Conservation (phyloP, 2,329 filamentous ascomycete species). For the Parastagonospora avenae region DNA sequence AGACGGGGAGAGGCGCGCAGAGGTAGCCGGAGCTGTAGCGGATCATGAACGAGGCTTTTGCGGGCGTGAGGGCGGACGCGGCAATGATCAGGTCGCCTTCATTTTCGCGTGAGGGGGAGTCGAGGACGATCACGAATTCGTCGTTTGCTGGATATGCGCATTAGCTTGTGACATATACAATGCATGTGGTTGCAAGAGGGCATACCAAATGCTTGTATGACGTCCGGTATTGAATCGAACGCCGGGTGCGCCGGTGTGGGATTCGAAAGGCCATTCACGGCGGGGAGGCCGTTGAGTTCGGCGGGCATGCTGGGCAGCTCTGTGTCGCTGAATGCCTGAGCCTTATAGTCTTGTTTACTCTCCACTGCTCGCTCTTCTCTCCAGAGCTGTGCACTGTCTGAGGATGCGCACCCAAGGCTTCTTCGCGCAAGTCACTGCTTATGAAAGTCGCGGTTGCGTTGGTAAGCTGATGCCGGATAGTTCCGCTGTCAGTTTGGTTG, state of each 20-base stretch:
- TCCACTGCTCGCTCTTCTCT: not conserved
- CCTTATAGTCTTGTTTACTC: not conserved
- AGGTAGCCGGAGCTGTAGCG: slow-evolving; percentile 87
- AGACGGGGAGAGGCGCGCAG: slow-evolving; percentile 79
- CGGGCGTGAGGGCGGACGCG: slow-evolving; percentile 78
- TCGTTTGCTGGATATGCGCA: slow-evolving; percentile 54
- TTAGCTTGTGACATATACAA: slow-evolving; percentile 5
- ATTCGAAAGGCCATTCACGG: slow-evolving; percentile 23
- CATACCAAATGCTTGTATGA: slow-evolving; percentile 52
- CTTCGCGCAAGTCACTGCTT: slow-evolving; percentile 13
- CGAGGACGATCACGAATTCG: slow-evolving; percentile 95
- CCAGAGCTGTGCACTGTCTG: not conserved
- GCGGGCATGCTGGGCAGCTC: slow-evolving; percentile 26
- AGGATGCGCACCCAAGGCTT: not conserved
- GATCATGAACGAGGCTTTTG: slow-evolving; percentile 96
- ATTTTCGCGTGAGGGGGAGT: slow-evolving; percentile 91
- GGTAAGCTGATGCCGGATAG: slow-evolving; percentile 32
- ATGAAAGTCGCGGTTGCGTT: slow-evolving; percentile 22
- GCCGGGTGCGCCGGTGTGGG: slow-evolving; percentile 41
- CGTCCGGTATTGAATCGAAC: slow-evolving; percentile 56
- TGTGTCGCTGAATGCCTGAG: not conserved
- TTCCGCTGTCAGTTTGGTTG: slow-evolving; percentile 5
- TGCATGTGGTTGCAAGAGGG: not conserved
- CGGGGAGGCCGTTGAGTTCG: slow-evolving; percentile 19
- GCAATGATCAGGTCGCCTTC: slow-evolving; percentile 98